Evolutionary conservation across 176 grass and related monocot species (phyloP).

Genomic region (Themeda triandra): DNA sequence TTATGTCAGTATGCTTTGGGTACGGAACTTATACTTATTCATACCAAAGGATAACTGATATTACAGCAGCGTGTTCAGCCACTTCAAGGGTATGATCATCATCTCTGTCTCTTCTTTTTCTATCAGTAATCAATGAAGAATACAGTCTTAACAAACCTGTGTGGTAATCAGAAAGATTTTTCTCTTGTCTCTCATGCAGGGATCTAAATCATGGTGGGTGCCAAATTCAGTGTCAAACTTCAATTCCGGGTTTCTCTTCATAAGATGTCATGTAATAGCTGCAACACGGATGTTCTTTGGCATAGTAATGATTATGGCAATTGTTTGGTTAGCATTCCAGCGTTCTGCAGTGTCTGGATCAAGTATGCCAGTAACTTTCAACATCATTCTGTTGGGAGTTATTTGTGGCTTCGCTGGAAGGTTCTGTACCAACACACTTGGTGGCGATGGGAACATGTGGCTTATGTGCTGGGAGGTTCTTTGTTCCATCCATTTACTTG

Average conservation of each 20-base stretch:
- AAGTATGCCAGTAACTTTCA: constrained; percentile 92
- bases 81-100: constrained; percentile 47
- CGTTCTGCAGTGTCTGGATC: constrained; percentile 48
- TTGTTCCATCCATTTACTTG: constrained; percentile 74
- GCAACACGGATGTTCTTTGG: constrained; percentile 68
- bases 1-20: constrained; percentile 71
- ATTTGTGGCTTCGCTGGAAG: constrained; percentile 79
- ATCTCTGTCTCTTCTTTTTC: not conserved
- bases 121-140: not conserved
- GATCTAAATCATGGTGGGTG: constrained; percentile 80
- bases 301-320: constrained; percentile 76
- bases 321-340: constrained; percentile 68
- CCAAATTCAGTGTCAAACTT: constrained; percentile 76
- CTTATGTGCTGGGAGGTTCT: constrained; percentile 77
- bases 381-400: constrained; percentile 63
- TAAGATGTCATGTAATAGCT: constrained; percentile 75
- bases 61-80: constrained; percentile 54
- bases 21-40: constrained; percentile 81
- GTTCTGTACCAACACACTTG: constrained; percentile 71
- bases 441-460: constrained; percentile 69
- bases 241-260: constrained; percentile 49
- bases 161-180: not conserved
- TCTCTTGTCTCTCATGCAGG: constrained; percentile 38
- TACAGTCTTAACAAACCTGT: not conserved
- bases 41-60: constrained; percentile 73